Base-by-base conservation (phyloP, 345 rosid species). In the Passiflora organensis region DNA sequence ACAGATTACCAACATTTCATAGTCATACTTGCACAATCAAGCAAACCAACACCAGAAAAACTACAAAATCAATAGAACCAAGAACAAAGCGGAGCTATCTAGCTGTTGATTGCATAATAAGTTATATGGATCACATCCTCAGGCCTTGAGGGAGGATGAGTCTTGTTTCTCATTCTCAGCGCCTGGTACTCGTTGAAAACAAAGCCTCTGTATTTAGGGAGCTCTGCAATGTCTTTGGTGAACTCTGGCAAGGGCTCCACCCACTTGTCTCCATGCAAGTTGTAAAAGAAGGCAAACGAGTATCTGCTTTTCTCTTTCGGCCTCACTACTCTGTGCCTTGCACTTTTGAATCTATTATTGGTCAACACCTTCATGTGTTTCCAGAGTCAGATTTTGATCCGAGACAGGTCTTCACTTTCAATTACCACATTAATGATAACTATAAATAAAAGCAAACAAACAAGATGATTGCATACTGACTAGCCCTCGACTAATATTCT, bases 291-390 rank as follows among this genome's bases (percentile, higher is more conserved):
- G 13, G 74, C 80, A 49, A 65, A 74, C 12, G 86, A 80, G 53
- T 64, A 17, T 10, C 89, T 56, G 52, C 70, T 67, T 41, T 34
- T 65, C 15, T 64, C 78, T 51, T 41, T 15, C 0, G 76, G 60
- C 42, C 83, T 75, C 72, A 80, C 66, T 62, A 82, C 85, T 16
- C 80, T 62, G 61, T 78, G 82, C 1, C 73, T 76, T 38, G 79
- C 76, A 51, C 85, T 83, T 63, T 68, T 76, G 71, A 80, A 74
- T 43, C 72, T 78, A 19, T 80, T 70, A 74, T 80, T 83, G 75
- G 80, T 83, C 71, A 70, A 32, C 23, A 78, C 82, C 81, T 82
- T 55, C 0, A 11, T 12, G 16, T 13, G 1, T 32, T 19, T 42
- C 52, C 48, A 41, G 0, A 13, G 22, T 14, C 55, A 58, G 43